Evolutionary conservation across 148 eudicot species (phyloP).

Genomic region (Camellia lanceoleosa): DNA sequence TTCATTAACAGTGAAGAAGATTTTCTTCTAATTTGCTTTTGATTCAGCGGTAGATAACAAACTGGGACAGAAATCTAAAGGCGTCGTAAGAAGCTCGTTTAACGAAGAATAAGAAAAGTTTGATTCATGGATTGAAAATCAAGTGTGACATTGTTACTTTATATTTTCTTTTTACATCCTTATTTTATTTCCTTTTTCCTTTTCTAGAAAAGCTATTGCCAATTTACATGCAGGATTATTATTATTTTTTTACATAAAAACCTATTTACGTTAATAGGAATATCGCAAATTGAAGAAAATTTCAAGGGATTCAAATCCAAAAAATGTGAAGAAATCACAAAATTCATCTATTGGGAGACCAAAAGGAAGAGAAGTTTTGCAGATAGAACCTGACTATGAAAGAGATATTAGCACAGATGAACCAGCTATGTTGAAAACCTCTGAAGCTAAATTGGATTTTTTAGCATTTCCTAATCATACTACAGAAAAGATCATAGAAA

Average conservation of each 20-base stretch:
- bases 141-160: constrained; percentile 26
- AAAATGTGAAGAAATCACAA: background rate
- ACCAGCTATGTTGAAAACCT: background rate
- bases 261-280: constrained; percentile 26
- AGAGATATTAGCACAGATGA: constrained; percentile 11
- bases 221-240: background rate
- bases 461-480: constrained; percentile 9
- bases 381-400: constrained; percentile 13
- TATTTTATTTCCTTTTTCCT: background rate
- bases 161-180: background rate
- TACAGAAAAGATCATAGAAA: constrained; percentile 15
- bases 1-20: constrained; percentile 6
- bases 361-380: constrained; percentile 11
- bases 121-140: constrained; percentile 51
- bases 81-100: constrained; percentile 51
- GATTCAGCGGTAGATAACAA: constrained; percentile 7
- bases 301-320: constrained; percentile 15
- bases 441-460: constrained; percentile 8
- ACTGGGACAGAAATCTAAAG: constrained; percentile 32
- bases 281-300: constrained; percentile 29
- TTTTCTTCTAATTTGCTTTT: constrained; percentile 9
- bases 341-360: background rate
- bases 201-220: background rate
- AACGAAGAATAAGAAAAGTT: constrained; percentile 62
- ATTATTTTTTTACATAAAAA: background rate